Conservation (phyloP, 192 early-diverging fungal species). For the Podochytrium sp. region DNA sequence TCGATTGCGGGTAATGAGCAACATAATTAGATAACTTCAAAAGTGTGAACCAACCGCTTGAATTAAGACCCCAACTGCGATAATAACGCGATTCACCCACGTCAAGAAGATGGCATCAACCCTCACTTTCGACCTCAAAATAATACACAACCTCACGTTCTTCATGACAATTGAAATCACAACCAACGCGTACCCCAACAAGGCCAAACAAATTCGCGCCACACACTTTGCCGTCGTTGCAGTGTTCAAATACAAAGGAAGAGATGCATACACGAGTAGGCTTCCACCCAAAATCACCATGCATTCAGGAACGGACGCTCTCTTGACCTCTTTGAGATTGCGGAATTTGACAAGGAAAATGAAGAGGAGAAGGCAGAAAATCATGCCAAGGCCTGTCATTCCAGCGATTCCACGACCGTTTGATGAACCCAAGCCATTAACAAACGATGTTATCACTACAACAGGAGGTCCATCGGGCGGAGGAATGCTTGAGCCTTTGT, state of each 20-base stretch:
- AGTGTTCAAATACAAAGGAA: not conserved
- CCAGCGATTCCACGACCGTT: not conserved
- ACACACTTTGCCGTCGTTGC: not conserved
- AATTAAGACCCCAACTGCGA: not conserved
- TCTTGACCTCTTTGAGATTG: not conserved
- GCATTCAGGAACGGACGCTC: constrained; percentile 1
- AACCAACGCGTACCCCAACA: not conserved
- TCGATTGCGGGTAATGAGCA: not conserved
- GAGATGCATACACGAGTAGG: not conserved
- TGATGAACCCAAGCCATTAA: not conserved
- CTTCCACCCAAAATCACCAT: not conserved
- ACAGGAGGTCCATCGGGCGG: not conserved
- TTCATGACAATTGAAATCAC: not conserved
- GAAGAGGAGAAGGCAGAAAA: not conserved
- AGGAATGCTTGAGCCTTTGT: not conserved
- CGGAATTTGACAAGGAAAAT: not conserved
- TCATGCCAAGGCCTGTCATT: not conserved
- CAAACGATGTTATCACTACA: not conserved
- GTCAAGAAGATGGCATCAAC: not conserved
- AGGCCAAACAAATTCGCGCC: not conserved
- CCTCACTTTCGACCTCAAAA: not conserved
- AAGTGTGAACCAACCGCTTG: not conserved
- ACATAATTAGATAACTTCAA: too few relatives aligned
- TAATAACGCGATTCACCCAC: not conserved
- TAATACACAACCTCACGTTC: not conserved